Percentiles rank a stretch among this genome's conserved stretches.
These are phyloP conservation scores for Metschnikowia anglica DNA, from an alignment of 805 yeast species.

Conservation along the genomic window DNA sequence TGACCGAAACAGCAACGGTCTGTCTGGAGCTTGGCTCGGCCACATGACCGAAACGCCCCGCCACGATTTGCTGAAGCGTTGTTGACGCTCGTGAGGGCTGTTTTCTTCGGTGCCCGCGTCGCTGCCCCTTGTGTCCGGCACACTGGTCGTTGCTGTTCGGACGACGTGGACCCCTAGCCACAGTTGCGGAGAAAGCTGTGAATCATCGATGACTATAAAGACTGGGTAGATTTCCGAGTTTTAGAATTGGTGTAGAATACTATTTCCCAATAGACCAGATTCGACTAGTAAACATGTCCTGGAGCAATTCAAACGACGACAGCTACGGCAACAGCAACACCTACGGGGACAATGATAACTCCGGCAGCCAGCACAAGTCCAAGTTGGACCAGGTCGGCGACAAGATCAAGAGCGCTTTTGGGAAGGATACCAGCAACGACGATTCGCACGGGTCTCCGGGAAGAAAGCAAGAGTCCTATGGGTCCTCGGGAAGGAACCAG, in stretches of 20 bases:
- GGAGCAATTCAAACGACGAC: constrained; percentile 10
- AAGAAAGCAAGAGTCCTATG: constrained; percentile 21
- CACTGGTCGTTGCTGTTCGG: no score
- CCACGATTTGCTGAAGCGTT: no score
- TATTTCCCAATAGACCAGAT: no score
- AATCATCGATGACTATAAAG: not conserved
- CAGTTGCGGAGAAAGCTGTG: not conserved
- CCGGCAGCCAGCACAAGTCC: constrained; percentile 12
- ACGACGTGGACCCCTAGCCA: not conserved
- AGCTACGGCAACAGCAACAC: constrained; percentile 7
- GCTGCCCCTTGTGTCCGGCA: no score
- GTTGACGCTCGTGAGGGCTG: no score
- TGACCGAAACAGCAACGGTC: constrained; percentile 1
- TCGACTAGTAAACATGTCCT: constrained; percentile 14
- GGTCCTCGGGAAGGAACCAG: constrained; percentile 21
- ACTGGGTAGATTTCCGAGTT: not conserved
- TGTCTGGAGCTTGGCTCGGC: no score
- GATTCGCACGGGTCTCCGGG: constrained; percentile 28
- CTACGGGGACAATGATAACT: constrained; percentile 13
- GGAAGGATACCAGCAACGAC: constrained; percentile 9
- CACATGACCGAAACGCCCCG: no score
- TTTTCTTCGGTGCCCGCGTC: no score
- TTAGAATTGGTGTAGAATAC: no score
- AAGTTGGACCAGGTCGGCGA: constrained; percentile 11
- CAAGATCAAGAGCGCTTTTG: constrained; percentile 17